These are phyloP conservation scores for Vitis vinifera DNA, from an alignment of 164 flowering plant species.

Conservation along the genomic window DNA sequence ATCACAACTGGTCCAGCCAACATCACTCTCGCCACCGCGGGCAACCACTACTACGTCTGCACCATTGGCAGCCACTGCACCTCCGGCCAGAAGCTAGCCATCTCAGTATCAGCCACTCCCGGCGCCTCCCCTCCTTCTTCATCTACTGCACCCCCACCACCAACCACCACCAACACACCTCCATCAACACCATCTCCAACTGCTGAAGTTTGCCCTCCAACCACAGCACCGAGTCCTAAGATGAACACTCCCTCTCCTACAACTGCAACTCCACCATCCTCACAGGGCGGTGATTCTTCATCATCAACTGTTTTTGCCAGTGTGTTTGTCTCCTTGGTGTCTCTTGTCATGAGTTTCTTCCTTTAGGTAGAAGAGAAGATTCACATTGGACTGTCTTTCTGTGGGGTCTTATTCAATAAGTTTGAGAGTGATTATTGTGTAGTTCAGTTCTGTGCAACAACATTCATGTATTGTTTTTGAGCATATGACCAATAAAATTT, in stretches of 20 bases:
- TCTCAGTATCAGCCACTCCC: conserved; percentile 27
- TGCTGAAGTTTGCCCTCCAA: neutral
- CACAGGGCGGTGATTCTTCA: conserved; percentile 7
- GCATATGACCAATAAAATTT: no score
- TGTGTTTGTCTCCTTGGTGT: conserved; percentile 1
- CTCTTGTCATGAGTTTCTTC: conserved; percentile 7
- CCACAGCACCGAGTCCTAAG: no score
- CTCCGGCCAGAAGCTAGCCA: conserved; percentile 36
- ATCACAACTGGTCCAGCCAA: conserved; percentile 33
- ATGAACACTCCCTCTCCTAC: no score
- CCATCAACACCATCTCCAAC: conserved; percentile 1
- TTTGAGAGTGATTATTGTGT: no score
- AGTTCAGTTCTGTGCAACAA: no score
- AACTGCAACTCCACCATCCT: neutral
- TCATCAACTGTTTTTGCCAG: conserved; percentile 10
- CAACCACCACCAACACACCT: conserved; percentile 13
- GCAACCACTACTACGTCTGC: conserved; percentile 47
- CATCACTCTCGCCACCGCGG: conserved; percentile 30
- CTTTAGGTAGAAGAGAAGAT: conserved; percentile 1
- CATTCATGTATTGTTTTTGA: no score
- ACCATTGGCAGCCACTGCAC: conserved; percentile 37
- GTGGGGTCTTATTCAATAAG: neutral
- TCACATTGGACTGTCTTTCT: neutral
- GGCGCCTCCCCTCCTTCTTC: conserved; percentile 9
- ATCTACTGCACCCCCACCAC: conserved; percentile 9